Percentiles rank a stretch among this genome's conserved stretches.
Conservation (phyloP, 345 rosid genomes). For the Melastoma malabathricum region DNA sequence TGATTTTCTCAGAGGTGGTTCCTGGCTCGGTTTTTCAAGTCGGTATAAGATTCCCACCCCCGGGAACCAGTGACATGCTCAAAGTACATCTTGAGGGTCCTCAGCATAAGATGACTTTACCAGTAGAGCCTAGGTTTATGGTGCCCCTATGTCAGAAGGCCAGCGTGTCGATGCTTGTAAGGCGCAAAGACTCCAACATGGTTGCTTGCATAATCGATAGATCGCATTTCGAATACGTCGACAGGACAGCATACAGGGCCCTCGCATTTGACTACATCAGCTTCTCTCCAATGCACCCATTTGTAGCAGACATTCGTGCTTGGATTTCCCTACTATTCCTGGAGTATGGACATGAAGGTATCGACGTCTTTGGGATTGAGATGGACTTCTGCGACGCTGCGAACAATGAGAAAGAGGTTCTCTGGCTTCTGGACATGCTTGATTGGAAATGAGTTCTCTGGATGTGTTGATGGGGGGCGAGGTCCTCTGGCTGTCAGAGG, state of each 20-base stretch:
- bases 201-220: slow-evolving; percentile 60
- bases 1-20: slow-evolving; percentile 66
- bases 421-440: slow-evolving; percentile 88
- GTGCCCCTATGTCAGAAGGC: slow-evolving; percentile 42
- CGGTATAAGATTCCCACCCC: slow-evolving; percentile 44
- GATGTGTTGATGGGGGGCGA: too few relatives aligned
- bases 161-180: slow-evolving; percentile 64
- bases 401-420: slow-evolving; percentile 64
- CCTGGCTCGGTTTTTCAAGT: slow-evolving; percentile 42
- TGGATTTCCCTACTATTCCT: slow-evolving; percentile 79
- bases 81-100: slow-evolving; percentile 31
- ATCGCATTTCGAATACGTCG: slow-evolving; percentile 61
- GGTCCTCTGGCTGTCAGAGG: too few relatives aligned
- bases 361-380: slow-evolving; percentile 79
- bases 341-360: slow-evolving; percentile 43
- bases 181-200: slow-evolving; percentile 52
- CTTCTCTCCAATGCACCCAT: slow-evolving; percentile 69
- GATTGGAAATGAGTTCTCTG: slow-evolving; percentile 97
- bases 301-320: slow-evolving; percentile 56
- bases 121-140: slow-evolving; percentile 59
- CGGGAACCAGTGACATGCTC: slow-evolving; percentile 34
- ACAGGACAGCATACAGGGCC: slow-evolving; percentile 49
- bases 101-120: slow-evolving; percentile 65
- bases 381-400: slow-evolving; percentile 83
- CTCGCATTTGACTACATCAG: slow-evolving; percentile 75